A percentile compares a stretch with the other conserved stretches of the same genome.
Conservation (phyloP, 805 yeast genomes). For the Candida gorgasii region DNA sequence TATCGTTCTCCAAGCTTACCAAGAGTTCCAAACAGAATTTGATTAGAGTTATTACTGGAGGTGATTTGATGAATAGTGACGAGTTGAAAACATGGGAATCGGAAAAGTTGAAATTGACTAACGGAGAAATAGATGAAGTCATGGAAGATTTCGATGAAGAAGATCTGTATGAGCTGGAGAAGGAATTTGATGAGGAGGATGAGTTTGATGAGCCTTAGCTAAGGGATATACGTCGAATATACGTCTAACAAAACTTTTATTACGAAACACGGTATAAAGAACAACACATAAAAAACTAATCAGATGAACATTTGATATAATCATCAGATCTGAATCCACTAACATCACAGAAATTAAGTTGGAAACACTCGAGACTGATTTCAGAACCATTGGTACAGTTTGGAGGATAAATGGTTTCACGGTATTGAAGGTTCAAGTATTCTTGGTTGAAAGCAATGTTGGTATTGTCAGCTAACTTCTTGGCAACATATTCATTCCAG, state of each 20-base stretch:
- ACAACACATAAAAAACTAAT: too few species aligned
- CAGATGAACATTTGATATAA: too few species aligned
- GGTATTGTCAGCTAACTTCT: slow-evolving; percentile 16
- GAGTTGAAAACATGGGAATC: slow-evolving; percentile 42
- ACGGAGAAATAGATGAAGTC: slow-evolving; percentile 23
- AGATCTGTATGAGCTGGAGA: slow-evolving; percentile 8
- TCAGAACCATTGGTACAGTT: slow-evolving; percentile 39
- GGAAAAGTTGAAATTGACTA: slow-evolving; percentile 25
- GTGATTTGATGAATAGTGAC: slow-evolving; percentile 35
- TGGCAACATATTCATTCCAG: slow-evolving; percentile 48
- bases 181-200: slow-evolving; percentile 8
- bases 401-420: slow-evolving; percentile 58
- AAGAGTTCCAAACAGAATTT: slow-evolving; percentile 49
- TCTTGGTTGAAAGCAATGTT: slow-evolving; percentile 48
- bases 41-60: slow-evolving; percentile 61
- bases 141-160: slow-evolving; percentile 7
- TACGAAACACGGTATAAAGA: slow-evolving; percentile 2
- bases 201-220: slow-evolving; percentile 20
- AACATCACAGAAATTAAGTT: slow-evolving; percentile 23
- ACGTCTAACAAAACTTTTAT: slow-evolving; percentile 3
- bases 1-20: slow-evolving; percentile 47
- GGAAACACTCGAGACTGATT: slow-evolving; percentile 22
- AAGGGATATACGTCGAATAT: too few species aligned
- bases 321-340: slow-evolving; percentile 13
- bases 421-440: slow-evolving; percentile 50